These are phyloP conservation scores for Paramecium pentaurelia DNA, from an alignment of 73 alveolate genomes.

Conservation along the genomic window DNA sequence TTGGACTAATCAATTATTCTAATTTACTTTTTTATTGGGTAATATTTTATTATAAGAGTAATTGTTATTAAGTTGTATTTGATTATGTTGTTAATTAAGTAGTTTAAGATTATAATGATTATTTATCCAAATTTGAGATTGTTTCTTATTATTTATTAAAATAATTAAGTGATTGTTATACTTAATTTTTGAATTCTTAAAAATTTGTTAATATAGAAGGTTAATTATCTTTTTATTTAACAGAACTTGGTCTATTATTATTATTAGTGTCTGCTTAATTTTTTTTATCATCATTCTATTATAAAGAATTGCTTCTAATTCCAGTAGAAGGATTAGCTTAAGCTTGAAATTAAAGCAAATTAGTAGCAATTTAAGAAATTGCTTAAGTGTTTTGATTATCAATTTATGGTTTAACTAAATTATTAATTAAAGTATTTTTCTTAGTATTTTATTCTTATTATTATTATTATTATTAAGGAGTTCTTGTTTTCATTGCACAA, in stretches of 20 bases:
- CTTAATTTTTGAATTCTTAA: slow-evolving; percentile 34
- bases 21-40: neutral
- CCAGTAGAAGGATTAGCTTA: neutral
- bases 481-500: slow-evolving; percentile 25
- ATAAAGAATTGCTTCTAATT: slow-evolving; percentile 36
- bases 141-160: slow-evolving; percentile 29
- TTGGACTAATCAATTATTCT: slow-evolving; percentile 40
- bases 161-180: slow-evolving; percentile 1
- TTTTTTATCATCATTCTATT: slow-evolving; percentile 11
- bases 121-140: neutral
- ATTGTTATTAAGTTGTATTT: neutral
- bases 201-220: neutral
- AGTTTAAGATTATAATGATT: neutral
- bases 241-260: neutral
- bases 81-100: neutral
- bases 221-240: slow-evolving; percentile 23
- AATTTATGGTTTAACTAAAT: neutral
- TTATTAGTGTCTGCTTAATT: neutral
- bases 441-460: neutral
- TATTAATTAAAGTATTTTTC: neutral
- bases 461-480: neutral
- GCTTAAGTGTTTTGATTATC: neutral
- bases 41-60: neutral
- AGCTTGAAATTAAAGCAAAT: neutral
- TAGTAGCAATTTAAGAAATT: neutral